Percentiles rank a stretch among this genome's conserved stretches.
Evolutionary conservation across 2,329 filamentous ascomycete species (phyloP).

Genomic region (Pseudogymnoascus sp.): DNA sequence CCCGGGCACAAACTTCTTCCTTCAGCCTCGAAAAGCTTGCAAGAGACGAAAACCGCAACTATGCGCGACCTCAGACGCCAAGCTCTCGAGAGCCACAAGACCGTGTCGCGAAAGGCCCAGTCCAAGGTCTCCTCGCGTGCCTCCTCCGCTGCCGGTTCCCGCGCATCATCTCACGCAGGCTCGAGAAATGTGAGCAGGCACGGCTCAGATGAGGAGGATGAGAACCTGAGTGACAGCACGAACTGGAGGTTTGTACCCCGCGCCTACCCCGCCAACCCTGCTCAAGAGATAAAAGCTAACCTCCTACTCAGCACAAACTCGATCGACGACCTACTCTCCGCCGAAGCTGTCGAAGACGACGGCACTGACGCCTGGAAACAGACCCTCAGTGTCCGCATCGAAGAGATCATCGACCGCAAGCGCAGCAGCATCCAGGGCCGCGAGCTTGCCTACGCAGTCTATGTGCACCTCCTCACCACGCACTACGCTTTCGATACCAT

Average conservation of each 20-base stretch:
- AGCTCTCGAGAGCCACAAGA: constrained; percentile 51
- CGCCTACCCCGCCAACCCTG: neutral
- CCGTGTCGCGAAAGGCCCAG: constrained; percentile 48
- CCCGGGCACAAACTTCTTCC: neutral
- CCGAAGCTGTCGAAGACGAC: constrained; percentile 40
- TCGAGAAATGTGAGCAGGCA: constrained; percentile 42
- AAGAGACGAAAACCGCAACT: neutral
- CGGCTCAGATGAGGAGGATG: constrained; percentile 47
- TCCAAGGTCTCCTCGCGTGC: constrained; percentile 40
- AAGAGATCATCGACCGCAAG: constrained; percentile 61
- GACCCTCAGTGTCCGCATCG: constrained; percentile 50
- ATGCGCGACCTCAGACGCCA: constrained; percentile 41
- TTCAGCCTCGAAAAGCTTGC: neutral
- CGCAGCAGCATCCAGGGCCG: constrained; percentile 56
- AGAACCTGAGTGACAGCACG: constrained; percentile 44
- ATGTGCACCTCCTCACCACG: constrained; percentile 51
- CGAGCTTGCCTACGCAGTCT: constrained; percentile 49
- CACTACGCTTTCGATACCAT: constrained; percentile 56
- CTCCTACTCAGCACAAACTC: constrained; percentile 35
- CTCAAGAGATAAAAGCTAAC: neutral
- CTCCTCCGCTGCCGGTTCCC: constrained; percentile 41
- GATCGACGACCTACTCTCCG: constrained; percentile 41
- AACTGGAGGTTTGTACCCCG: constrained; percentile 40
- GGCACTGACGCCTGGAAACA: constrained; percentile 47
- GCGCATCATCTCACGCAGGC: constrained; percentile 38